These are phyloP conservation scores for Cryptosporidium parvum DNA, from an alignment of 169 alveolate genomes.

Conservation along the genomic window DNA sequence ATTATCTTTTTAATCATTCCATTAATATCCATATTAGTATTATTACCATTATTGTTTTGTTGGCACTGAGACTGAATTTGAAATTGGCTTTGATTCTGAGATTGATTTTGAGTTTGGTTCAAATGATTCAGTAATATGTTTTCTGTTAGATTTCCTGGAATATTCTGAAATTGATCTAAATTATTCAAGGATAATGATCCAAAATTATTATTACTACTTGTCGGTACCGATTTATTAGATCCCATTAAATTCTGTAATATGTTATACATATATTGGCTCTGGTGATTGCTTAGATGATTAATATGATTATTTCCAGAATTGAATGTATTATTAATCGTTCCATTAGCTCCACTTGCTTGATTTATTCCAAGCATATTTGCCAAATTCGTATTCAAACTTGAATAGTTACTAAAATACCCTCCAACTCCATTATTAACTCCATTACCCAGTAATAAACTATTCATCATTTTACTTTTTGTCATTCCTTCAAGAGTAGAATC, in stretches of 20 bases:
- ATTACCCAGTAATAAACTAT: background rate
- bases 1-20: slow-evolving; percentile 7
- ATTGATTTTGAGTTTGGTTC: background rate
- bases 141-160: background rate
- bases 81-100: background rate
- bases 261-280: background rate
- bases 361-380: background rate
- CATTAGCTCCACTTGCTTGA: background rate
- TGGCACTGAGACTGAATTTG: background rate
- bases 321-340: background rate
- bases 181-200: background rate
- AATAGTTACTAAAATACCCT: background rate
- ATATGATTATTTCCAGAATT: background rate
- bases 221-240: background rate
- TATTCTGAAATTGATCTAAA: slow-evolving; percentile 8
- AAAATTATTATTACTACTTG: background rate
- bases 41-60: background rate
- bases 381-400: background rate
- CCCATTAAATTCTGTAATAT: background rate
- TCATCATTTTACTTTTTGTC: background rate
- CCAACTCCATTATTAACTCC: background rate
- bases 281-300: background rate
- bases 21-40: background rate
- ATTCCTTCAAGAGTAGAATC: background rate
- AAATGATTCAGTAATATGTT: background rate